A percentile compares a stretch with the other conserved stretches of the same genome.
Conservation (phyloP, 1,284 basidiomycete genomes). For the Cutaneotrichosporon sp. region DNA sequence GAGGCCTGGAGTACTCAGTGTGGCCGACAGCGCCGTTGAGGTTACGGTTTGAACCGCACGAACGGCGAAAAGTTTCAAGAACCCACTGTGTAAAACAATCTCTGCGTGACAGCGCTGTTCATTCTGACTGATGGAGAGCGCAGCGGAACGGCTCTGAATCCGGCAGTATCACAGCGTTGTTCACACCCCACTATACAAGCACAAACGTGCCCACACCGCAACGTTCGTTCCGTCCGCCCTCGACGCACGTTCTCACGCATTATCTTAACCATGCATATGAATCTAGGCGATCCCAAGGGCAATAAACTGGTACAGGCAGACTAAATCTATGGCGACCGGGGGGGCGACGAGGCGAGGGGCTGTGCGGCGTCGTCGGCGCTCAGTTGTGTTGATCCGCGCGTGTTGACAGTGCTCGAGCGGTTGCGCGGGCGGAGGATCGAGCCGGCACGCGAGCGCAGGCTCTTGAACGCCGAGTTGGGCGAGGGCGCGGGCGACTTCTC, state of each 20-base stretch:
- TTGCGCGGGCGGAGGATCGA: constrained; percentile 19
- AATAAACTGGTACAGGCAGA: neutral
- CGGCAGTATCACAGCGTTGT: no score
- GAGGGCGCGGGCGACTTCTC: neutral
- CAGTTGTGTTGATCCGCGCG: constrained; percentile 8
- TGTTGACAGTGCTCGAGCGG: constrained; percentile 19
- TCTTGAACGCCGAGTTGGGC: constrained; percentile 8
- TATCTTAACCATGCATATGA: neutral
- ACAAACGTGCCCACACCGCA: neutral
- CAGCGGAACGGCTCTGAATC: no score
- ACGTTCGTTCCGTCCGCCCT: neutral
- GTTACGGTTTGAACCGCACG: no score
- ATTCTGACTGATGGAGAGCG: no score
- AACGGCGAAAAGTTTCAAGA: no score
- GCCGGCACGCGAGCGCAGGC: constrained; percentile 20
- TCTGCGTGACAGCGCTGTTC: no score
- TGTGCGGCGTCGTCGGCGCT: neutral
- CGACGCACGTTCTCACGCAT: neutral
- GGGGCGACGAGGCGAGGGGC: neutral
- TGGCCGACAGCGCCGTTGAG: no score
- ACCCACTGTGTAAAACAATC: no score
- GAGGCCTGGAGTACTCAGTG: no score
- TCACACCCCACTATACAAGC: no score
- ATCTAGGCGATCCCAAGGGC: neutral
- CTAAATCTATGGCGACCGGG: neutral